Conservation (phyloP, 2,329 filamentous ascomycete species). For the Zasmidium cellare region DNA sequence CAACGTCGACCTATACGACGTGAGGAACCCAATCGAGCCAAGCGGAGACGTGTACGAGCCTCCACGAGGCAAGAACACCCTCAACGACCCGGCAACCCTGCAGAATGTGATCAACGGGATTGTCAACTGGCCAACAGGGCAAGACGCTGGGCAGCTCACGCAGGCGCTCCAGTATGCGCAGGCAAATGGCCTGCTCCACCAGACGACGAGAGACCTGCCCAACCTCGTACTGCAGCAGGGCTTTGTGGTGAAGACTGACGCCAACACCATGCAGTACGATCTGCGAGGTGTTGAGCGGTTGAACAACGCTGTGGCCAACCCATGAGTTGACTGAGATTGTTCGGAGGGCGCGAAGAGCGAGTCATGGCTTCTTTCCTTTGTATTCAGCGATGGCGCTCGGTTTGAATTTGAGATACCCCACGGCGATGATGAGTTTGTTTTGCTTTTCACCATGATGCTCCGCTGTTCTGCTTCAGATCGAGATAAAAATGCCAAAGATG, state of each 20-base stretch:
- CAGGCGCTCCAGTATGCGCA: conserved; percentile 8
- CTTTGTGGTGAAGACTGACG: not conserved
- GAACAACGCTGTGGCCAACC: not conserved
- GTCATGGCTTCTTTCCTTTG: not conserved
- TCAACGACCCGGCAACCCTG: not conserved
- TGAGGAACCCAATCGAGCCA: not conserved
- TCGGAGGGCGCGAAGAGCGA: not conserved
- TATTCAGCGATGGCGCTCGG: not conserved
- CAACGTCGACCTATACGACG: not conserved
- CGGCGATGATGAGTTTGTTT: not conserved
- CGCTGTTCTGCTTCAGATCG: no score
- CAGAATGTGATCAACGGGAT: conserved; percentile 9
- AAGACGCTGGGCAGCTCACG: conserved; percentile 12
- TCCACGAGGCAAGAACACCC: not conserved
- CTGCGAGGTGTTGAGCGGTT: not conserved
- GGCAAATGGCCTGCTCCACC: not conserved
- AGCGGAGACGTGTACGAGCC: not conserved
- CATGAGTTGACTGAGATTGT: not conserved
- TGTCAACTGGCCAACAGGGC: conserved; percentile 5
- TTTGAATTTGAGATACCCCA: not conserved
- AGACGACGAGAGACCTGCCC: conserved; percentile 1
- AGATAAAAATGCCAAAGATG: no score
- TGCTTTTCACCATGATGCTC: not conserved
- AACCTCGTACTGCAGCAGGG: not conserved
- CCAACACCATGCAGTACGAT: not conserved